Base-by-base conservation (phyloP, 2,329 filamentous ascomycete genomes). In the Fusarium compactum region DNA sequence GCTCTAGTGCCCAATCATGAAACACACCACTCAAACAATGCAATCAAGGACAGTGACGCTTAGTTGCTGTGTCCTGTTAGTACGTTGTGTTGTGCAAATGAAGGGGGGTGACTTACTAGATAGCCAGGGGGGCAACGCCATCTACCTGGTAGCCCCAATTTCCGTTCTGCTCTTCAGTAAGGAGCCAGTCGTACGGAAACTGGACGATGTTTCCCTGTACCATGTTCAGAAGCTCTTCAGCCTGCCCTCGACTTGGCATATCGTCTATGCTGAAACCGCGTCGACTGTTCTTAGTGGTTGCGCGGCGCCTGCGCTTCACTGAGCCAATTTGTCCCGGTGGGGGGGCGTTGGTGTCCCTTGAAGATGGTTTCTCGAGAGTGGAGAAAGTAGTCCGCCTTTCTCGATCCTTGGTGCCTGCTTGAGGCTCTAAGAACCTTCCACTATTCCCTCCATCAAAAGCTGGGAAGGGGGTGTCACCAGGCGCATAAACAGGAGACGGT, bases 131-230 rank as follows among this genome's bases (percentile, higher is more conserved):
- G 75, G 96, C 97, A 78, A 99, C 91, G 80, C 97, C 92, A 80
- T 99, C 96, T 59, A 98, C 93, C 77, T 95, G 94, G 82, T 97
- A 98, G 68, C 98, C 87, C 96, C 96, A 99, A 78, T 98, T 97
- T 60, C 94, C 93, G 71, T 94, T 95, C 76, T 91, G 89, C 83
- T 98, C 96, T 82, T 98, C 96, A 59, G 91, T 92, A 74, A 92
- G 88, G 57, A 97, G 88, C 94, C 97, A 99, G 76, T 99, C 94
- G 80, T 98, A 97, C 8, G 96, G 96, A 85, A 97, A 99, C 69
- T 93, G 84, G 27, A 99, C 95, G 55, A 99, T 80, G 78, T 95
- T 90, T 2, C 96, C 96, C 80, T 98, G 95, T 27, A 96, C 87
- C 82, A 96, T 83, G 69, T 89, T 88, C 71, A 98, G 84, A 72